phyloP scores from a whole-genome alignment of 768 basidiomycete genomes.

The Tremella mesenterica region DNA sequence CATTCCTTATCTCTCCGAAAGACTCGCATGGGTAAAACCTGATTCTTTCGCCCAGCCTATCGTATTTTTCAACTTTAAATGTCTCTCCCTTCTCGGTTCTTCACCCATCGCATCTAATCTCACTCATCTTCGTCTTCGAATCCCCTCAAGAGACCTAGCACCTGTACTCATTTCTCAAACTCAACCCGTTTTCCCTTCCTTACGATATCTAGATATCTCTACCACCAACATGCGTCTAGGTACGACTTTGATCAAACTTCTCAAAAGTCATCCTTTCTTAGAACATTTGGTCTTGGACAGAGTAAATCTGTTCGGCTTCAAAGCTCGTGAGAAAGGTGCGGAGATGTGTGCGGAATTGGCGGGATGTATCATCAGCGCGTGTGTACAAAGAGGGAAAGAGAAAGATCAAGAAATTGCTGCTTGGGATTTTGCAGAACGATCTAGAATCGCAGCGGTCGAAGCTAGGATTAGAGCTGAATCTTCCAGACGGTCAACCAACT shows the following conservation, averaged over 20 bases:
- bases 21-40: conserved; percentile 30
- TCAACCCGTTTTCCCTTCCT: conserved; percentile 46
- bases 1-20: conserved; percentile 40
- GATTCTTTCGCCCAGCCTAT: conserved; percentile 66
- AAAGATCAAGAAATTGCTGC: conserved; percentile 53
- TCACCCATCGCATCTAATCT: conserved; percentile 50
- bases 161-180: conserved; percentile 27
- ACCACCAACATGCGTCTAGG: conserved; percentile 51
- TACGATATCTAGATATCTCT: conserved; percentile 66
- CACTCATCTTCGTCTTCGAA: conserved; percentile 57
- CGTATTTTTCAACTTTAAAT: conserved; percentile 63
- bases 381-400: conserved; percentile 57
- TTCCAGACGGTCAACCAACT: too few relatives aligned
- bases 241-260: conserved; percentile 45
- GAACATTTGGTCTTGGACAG: conserved; percentile 64
- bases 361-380: conserved; percentile 55
- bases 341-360: conserved; percentile 60
- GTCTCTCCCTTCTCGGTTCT: conserved; percentile 49
- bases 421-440: conserved; percentile 32
- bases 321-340: conserved; percentile 50
- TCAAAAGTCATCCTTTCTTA: conserved; percentile 52
- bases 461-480: conserved; percentile 2
- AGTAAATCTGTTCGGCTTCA: conserved; percentile 53
- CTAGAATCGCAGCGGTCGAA: conserved; percentile 28
- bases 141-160: conserved; percentile 53